Evolutionary conservation across 768 basidiomycete species (phyloP).

Genomic region (Lactifluus hygrophoroides): DNA sequence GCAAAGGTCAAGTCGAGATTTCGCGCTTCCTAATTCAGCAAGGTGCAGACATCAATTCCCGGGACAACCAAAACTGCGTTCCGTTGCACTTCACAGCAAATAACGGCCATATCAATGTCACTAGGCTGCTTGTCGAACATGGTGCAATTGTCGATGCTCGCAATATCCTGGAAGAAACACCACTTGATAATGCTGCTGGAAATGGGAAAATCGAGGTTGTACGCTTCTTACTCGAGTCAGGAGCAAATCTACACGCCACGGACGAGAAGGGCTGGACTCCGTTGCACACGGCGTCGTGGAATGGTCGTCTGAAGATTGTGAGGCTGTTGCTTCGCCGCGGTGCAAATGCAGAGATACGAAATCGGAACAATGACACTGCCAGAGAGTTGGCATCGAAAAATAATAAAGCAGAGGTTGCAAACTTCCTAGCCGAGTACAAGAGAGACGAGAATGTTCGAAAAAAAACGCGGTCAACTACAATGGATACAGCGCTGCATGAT

Average conservation of each 20-base stretch:
- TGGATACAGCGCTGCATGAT: background rate
- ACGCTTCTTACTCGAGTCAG: background rate
- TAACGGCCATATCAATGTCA: background rate
- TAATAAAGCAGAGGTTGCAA: background rate
- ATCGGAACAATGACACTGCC: background rate
- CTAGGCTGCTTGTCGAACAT: background rate
- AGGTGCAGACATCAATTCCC: background rate
- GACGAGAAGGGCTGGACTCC: background rate
- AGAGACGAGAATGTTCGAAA: background rate
- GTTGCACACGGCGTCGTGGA: background rate
- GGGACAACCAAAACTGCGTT: no score
- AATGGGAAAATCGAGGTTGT: background rate
- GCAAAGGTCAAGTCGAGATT: no score
- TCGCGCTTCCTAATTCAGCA: background rate
- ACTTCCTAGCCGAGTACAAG: background rate
- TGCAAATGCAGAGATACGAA: background rate
- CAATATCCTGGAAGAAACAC: background rate
- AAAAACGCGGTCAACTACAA: background rate
- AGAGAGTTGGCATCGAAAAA: background rate
- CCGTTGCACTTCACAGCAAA: background rate
- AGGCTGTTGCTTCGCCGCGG: background rate
- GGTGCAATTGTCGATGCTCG: background rate
- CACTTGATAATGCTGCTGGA: background rate
- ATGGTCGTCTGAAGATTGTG: background rate
- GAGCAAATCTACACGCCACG: background rate